Evolutionary conservation across 2,329 filamentous ascomycete species (phyloP), one percentile per base, ranked within the genome.

Genomic region (Epicoccum sorghinum): DNA sequence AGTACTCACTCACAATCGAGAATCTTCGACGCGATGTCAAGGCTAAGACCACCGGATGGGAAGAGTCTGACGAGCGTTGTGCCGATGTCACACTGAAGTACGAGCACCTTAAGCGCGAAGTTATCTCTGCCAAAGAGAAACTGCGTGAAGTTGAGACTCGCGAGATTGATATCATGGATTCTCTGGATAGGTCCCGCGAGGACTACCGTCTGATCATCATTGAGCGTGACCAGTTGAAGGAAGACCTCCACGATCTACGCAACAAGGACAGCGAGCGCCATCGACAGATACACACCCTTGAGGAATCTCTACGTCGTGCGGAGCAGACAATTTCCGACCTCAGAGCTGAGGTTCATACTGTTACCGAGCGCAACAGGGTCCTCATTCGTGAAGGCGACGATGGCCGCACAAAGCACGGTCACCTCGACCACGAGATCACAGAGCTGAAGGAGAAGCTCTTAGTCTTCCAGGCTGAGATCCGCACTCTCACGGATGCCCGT

Each of bases 111-210:
- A 65, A 67, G 48, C 52, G 65, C 8, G 62, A 67, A 24, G 59
- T 66, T 1, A 54, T 67, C 7, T 64, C 64, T 2, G 49, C 65
- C 18, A 65, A 63, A n/a, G 62, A 68, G 32, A 66, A 67, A 40
- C 45, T 66, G 3, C 49, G 59, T 4, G 60, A 64, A 14, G 35
- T 61, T 0, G 62, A 68, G 37, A 18, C 57, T 7, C 62, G 64
- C 7, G 60, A 59, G 29, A 59, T 52, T 10, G 62, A 67, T n/a
- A 54, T 64, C 23, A 56, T 55, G 1, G 59, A 65, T 4, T 33
- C 50, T 12, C 52, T 64, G 7, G 58, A 64, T 23, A 52, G 55
- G 7, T 58, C 56, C 29, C 60, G 60, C 18, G 65, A 67, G 18
- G 58, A 66, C 27, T 55, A 64, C 36, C 61, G 62, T 33, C 43